phyloP scores from a whole-genome alignment of 768 basidiomycete genomes.

The Strobilomyces dryophilus region DNA sequence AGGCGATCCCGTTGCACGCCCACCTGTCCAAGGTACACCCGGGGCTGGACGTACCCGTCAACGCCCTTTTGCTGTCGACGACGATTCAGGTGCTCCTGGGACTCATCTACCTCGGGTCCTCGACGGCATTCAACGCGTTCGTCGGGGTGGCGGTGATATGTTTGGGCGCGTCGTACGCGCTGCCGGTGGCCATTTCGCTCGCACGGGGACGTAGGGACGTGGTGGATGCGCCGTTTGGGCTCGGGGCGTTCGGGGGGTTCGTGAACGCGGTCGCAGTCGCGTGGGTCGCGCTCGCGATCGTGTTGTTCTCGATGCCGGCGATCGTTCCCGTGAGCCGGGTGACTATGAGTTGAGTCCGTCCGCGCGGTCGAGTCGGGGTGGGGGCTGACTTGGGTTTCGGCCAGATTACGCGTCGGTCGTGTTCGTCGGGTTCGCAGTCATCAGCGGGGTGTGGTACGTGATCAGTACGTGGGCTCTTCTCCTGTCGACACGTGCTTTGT shows the following conservation, averaged over 20 bases:
- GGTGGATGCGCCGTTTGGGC: constrained; percentile 45
- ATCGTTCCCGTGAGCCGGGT: constrained; percentile 49
- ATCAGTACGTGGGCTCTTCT: constrained; percentile 39
- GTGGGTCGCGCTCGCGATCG: constrained; percentile 60
- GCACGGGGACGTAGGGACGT: constrained; percentile 41
- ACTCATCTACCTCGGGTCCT: constrained; percentile 58
- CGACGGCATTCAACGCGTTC: constrained; percentile 64
- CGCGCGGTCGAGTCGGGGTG: neutral
- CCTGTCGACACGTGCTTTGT: neutral
- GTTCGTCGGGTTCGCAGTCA: constrained; percentile 55
- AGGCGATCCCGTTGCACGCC: constrained; percentile 52
- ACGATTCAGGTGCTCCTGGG: constrained; percentile 55
- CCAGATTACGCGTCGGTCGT: constrained; percentile 66
- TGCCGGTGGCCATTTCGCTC: constrained; percentile 56
- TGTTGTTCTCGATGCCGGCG: constrained; percentile 68
- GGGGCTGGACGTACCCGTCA: constrained; percentile 48
- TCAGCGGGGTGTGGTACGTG: constrained; percentile 59
- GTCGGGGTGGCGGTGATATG: constrained; percentile 65
- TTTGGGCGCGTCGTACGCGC: constrained; percentile 57
- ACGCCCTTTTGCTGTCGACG: constrained; percentile 58
- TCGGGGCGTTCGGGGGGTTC: constrained; percentile 42
- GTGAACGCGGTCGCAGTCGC: constrained; percentile 51
- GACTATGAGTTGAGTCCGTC: constrained; percentile 40
- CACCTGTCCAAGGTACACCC: constrained; percentile 46
- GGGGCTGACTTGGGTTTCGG: neutral